Evolutionary conservation across 495 filamentous ascomycete species (phyloP), one percentile per base, ranked within the genome.

Genomic region (Extremus antarcticus): DNA sequence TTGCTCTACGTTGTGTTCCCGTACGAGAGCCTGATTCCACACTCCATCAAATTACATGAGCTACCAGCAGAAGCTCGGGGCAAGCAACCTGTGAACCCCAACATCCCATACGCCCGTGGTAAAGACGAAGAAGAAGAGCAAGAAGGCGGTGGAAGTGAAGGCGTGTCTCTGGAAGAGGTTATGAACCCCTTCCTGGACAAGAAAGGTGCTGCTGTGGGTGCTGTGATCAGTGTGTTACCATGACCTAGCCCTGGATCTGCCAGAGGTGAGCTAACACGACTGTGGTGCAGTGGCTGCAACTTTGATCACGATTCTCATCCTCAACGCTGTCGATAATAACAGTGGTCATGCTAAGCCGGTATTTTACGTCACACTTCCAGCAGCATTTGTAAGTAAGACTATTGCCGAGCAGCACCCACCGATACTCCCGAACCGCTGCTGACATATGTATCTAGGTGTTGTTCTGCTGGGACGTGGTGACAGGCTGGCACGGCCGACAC

Each of bases 181-280:
- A 79, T 85, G 78, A 84, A 85, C 56, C 82, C 82, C 1, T 85
- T 82, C 60, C 57, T 85, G 13, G 82, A 85, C 63, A 83, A 80
- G 63, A 63, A 67, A 13, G 77, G 82, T 32, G 82, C 82, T 1
- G 69, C 68, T 0, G 82, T 84, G 47, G 81, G 80, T 19, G 78
- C 71, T 2, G 43, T 78, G 32, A 72, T 85, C 54, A 84, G 29
- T 35, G 13, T 7, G 29, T 35, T 13, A 35, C 13, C n/a, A n/a
- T n/a, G n/a, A n/a, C n/a, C n/a, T n/a, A n/a, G n/a, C n/a, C n/a
- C n/a, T n/a, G n/a, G n/a, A n/a, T n/a, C n/a, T n/a, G n/a, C n/a
- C n/a, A n/a, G n/a, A n/a, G n/a, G n/a, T n/a, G n/a, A n/a, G n/a
- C n/a, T n/a, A n/a, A n/a, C n/a, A n/a, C n/a, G n/a, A n/a, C n/a